These are phyloP conservation scores for Penicillium sp. DNA, from an alignment of 2,329 filamentous ascomycete genomes.

Conservation along the genomic window DNA sequence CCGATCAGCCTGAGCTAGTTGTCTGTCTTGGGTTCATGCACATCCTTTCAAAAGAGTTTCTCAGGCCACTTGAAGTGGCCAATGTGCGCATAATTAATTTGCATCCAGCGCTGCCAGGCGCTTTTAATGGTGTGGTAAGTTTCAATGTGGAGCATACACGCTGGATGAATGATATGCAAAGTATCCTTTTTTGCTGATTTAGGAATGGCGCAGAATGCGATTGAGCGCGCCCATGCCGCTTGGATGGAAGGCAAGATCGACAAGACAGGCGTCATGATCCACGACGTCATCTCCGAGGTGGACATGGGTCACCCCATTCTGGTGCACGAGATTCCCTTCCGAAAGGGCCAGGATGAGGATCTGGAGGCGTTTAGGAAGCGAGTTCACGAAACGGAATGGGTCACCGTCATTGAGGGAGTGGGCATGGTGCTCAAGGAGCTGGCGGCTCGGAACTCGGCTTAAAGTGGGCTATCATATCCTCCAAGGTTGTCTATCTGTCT, in stretches of 20 bases:
- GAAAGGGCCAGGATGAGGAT: constrained; percentile 61
- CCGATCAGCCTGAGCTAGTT: constrained; percentile 68
- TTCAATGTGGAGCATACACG: not conserved
- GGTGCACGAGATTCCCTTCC: constrained; percentile 66
- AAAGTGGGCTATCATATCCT: not conserved
- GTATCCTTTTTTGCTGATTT: not conserved
- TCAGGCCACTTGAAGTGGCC: constrained; percentile 64
- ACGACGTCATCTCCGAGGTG: constrained; percentile 78
- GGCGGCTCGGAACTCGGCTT: constrained; percentile 20
- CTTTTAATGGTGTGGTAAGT: constrained; percentile 69
- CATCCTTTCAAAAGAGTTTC: constrained; percentile 69
- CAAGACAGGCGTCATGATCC: constrained; percentile 81
- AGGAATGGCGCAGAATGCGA: constrained; percentile 56
- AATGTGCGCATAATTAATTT: constrained; percentile 76
- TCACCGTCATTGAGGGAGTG: constrained; percentile 73
- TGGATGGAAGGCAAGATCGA: constrained; percentile 68
- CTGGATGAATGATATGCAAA: not conserved
- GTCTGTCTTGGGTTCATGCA: constrained; percentile 89
- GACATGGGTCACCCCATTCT: constrained; percentile 77
- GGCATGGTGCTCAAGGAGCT: constrained; percentile 37
- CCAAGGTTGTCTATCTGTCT: not conserved
- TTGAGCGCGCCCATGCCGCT: constrained; percentile 74
- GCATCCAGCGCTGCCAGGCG: constrained; percentile 72
- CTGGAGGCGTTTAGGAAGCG: constrained; percentile 67
- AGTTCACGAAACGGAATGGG: constrained; percentile 76